Base-by-base conservation (phyloP, 1,139 yeast genomes). In the Eremothecium sinecaudum region DNA sequence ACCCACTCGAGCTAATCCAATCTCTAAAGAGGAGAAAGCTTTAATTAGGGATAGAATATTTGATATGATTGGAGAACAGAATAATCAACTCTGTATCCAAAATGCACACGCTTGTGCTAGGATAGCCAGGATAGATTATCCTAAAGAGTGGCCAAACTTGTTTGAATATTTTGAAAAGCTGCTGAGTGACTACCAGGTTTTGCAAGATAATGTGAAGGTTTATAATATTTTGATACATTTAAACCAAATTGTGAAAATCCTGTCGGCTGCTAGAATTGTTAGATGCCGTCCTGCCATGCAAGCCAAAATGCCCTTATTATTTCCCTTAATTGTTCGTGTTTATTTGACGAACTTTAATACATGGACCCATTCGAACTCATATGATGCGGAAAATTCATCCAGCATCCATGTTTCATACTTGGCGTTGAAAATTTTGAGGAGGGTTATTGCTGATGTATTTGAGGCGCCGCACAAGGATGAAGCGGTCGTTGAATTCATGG, bases 71-170 rank as follows among this genome's bases (percentile, higher is more conserved):
- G 67, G 66, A 41, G 95, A 83, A 52, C 73, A 78, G 36, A 81
- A 82, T 47, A 75, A 73, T 42, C 90, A 78, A 48, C 64, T 84
- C 40, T 63, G 79, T 28, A 67, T 80, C 18, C 97, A 90, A 59
- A 80, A 82, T 53, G 93, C 97, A 1, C 79, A 82, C 43, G 77
- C 92, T 0, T 64, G 81, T 4, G 78, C 94, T 1, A 67, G 77
- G 41, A 79, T 90, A 26, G 80, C 82, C 18, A 63, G 96, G 34
- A 67, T 76, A 36, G 98, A 90, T 49, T 90, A 81, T 54, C 97
- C 97, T 0, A 57, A 63, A 6, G 87, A 79, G 31, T 90, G 97
- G 97, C 86, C 92, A 0, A 60, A 67, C 2, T 55, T 86, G 18
- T 79, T 87, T 50, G 86, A 79, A 38, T 76, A 75, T 10, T 46